These are phyloP conservation scores for Xylaria venustula DNA, from an alignment of 495 filamentous ascomycete species.

Conservation along the genomic window DNA sequence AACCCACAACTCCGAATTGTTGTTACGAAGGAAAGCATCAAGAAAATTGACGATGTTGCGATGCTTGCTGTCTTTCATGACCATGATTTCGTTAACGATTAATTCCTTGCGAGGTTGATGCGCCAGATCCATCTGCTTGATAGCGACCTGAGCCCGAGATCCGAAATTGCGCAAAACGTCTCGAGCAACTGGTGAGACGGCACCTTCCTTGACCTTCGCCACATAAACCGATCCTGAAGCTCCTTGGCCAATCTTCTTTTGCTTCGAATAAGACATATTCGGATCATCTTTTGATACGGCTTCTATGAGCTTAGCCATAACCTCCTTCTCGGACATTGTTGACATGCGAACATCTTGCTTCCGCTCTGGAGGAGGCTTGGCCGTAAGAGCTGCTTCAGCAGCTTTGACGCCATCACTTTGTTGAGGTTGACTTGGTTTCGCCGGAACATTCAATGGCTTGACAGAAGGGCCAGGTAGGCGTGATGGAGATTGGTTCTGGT, in stretches of 20 bases:
- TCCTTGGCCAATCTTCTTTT: conserved; percentile 98
- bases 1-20: conserved; percentile 92
- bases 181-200: conserved; percentile 62
- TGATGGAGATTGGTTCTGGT: conserved; percentile 46
- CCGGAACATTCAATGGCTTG: conserved; percentile 87
- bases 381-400: conserved; percentile 75
- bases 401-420: conserved; percentile 68
- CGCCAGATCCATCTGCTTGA: conserved; percentile 99
- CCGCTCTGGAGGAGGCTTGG: conserved; percentile 63
- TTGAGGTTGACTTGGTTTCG: conserved; percentile 62
- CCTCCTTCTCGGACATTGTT: conserved; percentile 91
- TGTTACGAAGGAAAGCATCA: conserved; percentile 92
- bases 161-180: conserved; percentile 69
- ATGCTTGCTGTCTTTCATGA: conserved; percentile 99
- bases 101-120: conserved; percentile 97
- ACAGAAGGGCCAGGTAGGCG: conserved; percentile 66
- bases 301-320: conserved; percentile 90
- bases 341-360: conserved; percentile 95
- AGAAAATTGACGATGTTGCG: conserved; percentile 99
- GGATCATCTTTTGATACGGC: conserved; percentile 93
- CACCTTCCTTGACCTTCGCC: conserved; percentile 79
- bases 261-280: conserved; percentile 89
- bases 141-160: conserved; percentile 79
- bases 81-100: conserved; percentile 98
- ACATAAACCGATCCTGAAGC: conserved; percentile 98